Evolutionary conservation across 2,329 filamentous ascomycete genomes (phyloP).

Genomic region (Fusarium algeriense): DNA sequence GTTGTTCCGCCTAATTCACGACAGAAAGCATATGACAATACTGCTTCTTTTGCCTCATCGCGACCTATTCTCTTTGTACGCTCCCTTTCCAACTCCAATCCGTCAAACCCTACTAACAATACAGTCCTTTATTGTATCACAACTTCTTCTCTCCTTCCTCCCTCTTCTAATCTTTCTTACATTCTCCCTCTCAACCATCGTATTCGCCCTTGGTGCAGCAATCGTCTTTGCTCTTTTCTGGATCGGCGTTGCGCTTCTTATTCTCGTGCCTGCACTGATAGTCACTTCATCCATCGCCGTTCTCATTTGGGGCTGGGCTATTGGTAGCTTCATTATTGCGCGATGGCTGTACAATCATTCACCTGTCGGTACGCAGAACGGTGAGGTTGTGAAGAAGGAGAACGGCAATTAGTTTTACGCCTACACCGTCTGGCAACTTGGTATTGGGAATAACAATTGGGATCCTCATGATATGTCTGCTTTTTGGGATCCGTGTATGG

Average conservation of each 20-base stretch:
- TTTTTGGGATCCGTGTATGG: slow-evolving; percentile 21
- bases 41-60: slow-evolving; percentile 67
- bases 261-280: slow-evolving; percentile 77
- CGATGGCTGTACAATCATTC: slow-evolving; percentile 60
- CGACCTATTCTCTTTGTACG: slow-evolving; percentile 79
- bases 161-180: slow-evolving; percentile 76
- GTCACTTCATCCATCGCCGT: slow-evolving; percentile 72
- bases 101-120: not conserved
- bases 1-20: slow-evolving; percentile 72
- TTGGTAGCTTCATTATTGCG: slow-evolving; percentile 67
- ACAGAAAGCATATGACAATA: slow-evolving; percentile 65
- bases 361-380: slow-evolving; percentile 42
- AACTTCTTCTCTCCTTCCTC: slow-evolving; percentile 73
- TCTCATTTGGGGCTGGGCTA: slow-evolving; percentile 75
- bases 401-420: slow-evolving; percentile 27
- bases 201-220: slow-evolving; percentile 72
- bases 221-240: slow-evolving; percentile 76
- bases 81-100: not conserved
- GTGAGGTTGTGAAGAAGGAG: slow-evolving; percentile 45
- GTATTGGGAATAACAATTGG: slow-evolving; percentile 12
- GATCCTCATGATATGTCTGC: slow-evolving; percentile 30
- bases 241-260: slow-evolving; percentile 72
- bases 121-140: slow-evolving; percentile 76
- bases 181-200: slow-evolving; percentile 72
- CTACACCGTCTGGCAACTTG: slow-evolving; percentile 14